Evolutionary conservation across 2,329 filamentous ascomycete species (phyloP).

Genomic region (Escovopsis sp.): DNA sequence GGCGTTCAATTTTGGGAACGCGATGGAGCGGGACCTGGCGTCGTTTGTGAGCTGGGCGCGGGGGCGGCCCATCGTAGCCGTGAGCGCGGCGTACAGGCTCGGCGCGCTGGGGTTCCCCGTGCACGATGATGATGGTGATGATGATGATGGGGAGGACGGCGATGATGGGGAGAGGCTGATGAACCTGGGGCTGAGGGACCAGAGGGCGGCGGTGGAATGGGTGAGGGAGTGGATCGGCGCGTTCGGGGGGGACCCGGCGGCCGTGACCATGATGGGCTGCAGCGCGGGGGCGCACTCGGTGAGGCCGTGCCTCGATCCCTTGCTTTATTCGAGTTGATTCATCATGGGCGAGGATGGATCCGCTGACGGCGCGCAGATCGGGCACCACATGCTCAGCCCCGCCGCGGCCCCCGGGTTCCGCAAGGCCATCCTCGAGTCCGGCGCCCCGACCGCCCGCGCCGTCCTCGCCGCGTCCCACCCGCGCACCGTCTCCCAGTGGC

Average conservation of each 20-base stretch:
- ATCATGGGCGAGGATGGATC: conserved; percentile 12
- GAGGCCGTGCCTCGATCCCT: too few species aligned
- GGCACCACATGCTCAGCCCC: conserved; percentile 47
- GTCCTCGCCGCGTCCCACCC: conserved; percentile 39
- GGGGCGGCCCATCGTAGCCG: conserved; percentile 35
- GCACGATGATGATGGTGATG: too few species aligned
- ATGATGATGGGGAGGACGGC: conserved; percentile 22
- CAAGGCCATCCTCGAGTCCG: conserved; percentile 42
- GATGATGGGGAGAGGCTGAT: conserved; percentile 18
- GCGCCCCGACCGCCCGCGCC: conserved; percentile 38
- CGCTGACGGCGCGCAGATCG: conserved; percentile 26
- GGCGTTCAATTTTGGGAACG: conserved; percentile 41
- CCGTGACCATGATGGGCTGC: conserved; percentile 46
- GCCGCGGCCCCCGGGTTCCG: conserved; percentile 30
- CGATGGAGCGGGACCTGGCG: conserved; percentile 42
- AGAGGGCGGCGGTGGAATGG: conserved; percentile 44
- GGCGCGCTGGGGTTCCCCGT: conserved; percentile 56
- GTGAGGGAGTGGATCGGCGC: conserved; percentile 41
- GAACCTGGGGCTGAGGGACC: conserved; percentile 52
- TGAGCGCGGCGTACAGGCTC: conserved; percentile 50
- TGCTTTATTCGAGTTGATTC: too few species aligned
- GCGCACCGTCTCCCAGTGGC: conserved; percentile 40
- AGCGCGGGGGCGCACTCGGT: conserved; percentile 50
- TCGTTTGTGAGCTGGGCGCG: conserved; percentile 44
- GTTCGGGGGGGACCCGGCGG: conserved; percentile 44